Conservation (phyloP, 2,329 filamentous ascomycete species). For the Cryphonectria japonica region DNA sequence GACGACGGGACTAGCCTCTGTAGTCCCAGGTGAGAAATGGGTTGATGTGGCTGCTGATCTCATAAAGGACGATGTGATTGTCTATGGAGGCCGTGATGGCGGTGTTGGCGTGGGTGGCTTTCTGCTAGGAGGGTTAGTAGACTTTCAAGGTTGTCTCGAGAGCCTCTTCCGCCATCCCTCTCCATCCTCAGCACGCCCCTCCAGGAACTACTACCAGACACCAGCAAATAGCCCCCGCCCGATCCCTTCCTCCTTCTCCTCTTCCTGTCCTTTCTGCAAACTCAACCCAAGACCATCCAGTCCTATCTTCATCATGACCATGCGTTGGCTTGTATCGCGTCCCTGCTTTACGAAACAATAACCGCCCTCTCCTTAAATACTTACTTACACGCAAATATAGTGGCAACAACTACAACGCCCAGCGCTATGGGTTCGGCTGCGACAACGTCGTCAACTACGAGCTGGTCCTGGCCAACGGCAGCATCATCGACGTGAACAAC, state of each 20-base stretch:
- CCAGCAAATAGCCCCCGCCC: neutral
- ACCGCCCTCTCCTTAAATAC: neutral
- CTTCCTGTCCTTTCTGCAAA: neutral
- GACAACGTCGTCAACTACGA: constrained; percentile 22
- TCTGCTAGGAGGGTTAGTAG: constrained; percentile 9
- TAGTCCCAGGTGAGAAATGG: constrained; percentile 15
- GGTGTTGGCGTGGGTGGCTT: constrained; percentile 17
- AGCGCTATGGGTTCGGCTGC: constrained; percentile 16
- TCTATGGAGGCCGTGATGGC: constrained; percentile 19
- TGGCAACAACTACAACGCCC: constrained; percentile 6
- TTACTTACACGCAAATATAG: neutral
- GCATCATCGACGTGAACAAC: constrained; percentile 14
- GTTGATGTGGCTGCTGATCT: constrained; percentile 8
- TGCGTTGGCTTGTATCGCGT: neutral
- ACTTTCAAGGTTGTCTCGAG: neutral
- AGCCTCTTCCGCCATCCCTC: neutral
- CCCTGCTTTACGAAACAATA: neutral
- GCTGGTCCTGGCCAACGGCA: constrained; percentile 16
- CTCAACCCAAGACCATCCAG: too few relatives aligned
- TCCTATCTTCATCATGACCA: neutral
- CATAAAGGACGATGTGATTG: constrained; percentile 4
- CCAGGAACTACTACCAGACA: neutral
- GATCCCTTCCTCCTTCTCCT: neutral
- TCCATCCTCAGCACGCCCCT: neutral
- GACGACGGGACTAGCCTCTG: constrained; percentile 22